phyloP scores from a whole-genome alignment of 768 basidiomycete species.

The Suillus cothurnatus region DNA sequence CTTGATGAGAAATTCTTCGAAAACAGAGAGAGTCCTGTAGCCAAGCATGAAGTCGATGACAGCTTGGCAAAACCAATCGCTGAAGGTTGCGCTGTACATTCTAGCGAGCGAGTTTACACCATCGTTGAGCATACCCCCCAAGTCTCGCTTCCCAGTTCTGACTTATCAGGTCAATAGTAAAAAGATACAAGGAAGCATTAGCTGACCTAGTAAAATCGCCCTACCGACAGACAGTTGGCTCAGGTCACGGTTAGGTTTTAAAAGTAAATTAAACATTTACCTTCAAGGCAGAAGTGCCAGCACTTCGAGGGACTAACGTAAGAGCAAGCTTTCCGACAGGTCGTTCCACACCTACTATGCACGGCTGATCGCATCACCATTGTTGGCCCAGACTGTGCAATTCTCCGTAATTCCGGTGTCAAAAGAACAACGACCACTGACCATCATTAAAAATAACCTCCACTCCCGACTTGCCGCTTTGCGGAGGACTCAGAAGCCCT shows the following conservation, averaged over 20 bases:
- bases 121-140: slow-evolving; percentile 90
- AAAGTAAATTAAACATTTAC: slow-evolving; percentile 35
- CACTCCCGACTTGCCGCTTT: slow-evolving; percentile 55
- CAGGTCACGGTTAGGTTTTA: not conserved
- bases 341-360: slow-evolving; percentile 62
- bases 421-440: slow-evolving; percentile 28
- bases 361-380: slow-evolving; percentile 92
- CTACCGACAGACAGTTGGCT: slow-evolving; percentile 36
- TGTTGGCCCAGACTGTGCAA: slow-evolving; percentile 90
- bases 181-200: not conserved
- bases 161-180: slow-evolving; percentile 11
- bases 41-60: slow-evolving; percentile 93
- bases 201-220: slow-evolving; percentile 84
- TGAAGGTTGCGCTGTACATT: slow-evolving; percentile 87
- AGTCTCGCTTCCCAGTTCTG: slow-evolving; percentile 95
- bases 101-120: slow-evolving; percentile 93
- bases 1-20: slow-evolving; percentile 90
- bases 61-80: slow-evolving; percentile 97
- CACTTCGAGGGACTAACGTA: slow-evolving; percentile 45
- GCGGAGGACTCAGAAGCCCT: slow-evolving; percentile 60
- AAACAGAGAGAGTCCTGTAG: slow-evolving; percentile 82
- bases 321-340: not conserved
- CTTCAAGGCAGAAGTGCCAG: slow-evolving; percentile 96
- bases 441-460: slow-evolving; percentile 83
- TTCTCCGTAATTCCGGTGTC: not conserved